Conservation (phyloP, 108 stramenopile species). For the Skeletonema grethae region DNA sequence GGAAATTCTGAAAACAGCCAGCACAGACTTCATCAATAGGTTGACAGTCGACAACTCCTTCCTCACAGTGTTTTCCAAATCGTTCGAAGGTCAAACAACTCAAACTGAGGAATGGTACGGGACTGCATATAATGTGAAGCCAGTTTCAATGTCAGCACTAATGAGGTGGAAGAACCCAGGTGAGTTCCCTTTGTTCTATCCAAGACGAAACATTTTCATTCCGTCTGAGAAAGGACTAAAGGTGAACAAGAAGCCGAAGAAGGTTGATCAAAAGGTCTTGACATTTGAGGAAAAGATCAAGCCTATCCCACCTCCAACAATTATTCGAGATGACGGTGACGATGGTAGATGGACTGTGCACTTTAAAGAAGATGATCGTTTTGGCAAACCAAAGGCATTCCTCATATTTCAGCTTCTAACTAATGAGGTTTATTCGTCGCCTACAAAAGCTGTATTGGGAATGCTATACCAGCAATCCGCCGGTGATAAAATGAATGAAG, state of each 20-base stretch:
- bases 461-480: conserved; percentile 72
- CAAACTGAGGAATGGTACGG: conserved; percentile 84
- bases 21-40: conserved; percentile 41
- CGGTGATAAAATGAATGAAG: conserved; percentile 69
- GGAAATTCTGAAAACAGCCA: conserved; percentile 43
- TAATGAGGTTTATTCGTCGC: conserved; percentile 59
- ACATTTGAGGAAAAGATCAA: conserved; percentile 75
- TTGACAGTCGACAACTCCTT: conserved; percentile 77
- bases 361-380: conserved; percentile 78
- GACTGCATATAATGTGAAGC: conserved; percentile 66
- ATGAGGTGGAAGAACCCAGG: conserved; percentile 59
- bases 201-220: conserved; percentile 73
- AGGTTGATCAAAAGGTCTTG: conserved; percentile 23
- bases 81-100: conserved; percentile 68
- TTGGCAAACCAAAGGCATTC: conserved; percentile 84
- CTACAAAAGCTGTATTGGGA: conserved; percentile 64
- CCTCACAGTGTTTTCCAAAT: conserved; percentile 71
- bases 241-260: conserved; percentile 58
- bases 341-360: conserved; percentile 83
- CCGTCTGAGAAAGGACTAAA: conserved; percentile 71
- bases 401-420: conserved; percentile 76
- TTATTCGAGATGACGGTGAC: conserved; percentile 80
- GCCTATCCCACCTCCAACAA: conserved; percentile 64
- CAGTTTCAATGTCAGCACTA: conserved; percentile 54
- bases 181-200: conserved; percentile 56